Percentiles rank a stretch among this genome's conserved stretches.
Evolutionary conservation across 208 protist genomes (phyloP).

Genomic region (Trypanosoma cruzi): DNA sequence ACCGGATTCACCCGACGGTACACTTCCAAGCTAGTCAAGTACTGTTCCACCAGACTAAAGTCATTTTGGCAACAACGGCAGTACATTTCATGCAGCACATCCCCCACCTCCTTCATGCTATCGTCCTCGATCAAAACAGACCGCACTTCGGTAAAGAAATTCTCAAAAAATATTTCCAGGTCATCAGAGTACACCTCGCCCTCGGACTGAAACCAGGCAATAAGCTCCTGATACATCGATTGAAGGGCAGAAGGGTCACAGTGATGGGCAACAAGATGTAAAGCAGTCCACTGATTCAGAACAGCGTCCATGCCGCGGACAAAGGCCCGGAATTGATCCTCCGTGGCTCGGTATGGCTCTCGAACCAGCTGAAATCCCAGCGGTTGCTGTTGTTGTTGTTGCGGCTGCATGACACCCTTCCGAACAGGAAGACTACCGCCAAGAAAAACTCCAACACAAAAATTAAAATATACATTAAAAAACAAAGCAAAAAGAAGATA

Average conservation of each 20-base stretch:
- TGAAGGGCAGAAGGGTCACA: conserved; percentile 59
- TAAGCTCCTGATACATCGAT: conserved; percentile 62
- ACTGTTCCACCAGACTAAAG: conserved; percentile 61
- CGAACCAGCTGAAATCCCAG: conserved; percentile 33
- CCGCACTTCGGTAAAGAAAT: conserved; percentile 74
- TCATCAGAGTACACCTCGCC: conserved; percentile 89
- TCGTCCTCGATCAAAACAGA: conserved; percentile 84
- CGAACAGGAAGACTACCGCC: too few relatives aligned
- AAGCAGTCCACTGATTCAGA: conserved; percentile 86
- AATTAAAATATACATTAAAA: background rate
- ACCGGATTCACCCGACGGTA: conserved; percentile 75
- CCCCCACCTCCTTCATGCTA: conserved; percentile 84
- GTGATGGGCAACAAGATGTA: conserved; percentile 82
- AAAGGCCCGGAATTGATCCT: conserved; percentile 70
- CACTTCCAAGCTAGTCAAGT: conserved; percentile 39
- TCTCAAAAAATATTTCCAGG: conserved; percentile 86
- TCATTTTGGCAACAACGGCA: conserved; percentile 79
- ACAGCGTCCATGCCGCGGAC: conserved; percentile 62
- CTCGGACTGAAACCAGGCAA: conserved; percentile 60
- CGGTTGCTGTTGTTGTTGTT: conserved; percentile 22
- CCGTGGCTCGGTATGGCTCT: conserved; percentile 47
- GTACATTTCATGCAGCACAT: conserved; percentile 88
- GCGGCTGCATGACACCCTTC: conserved; percentile 15
- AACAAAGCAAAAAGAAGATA: background rate
- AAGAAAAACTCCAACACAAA: conserved; percentile 1